A percentile compares a stretch with the other conserved stretches of the same genome.
These are phyloP conservation scores for Harrya chromipes DNA, from an alignment of 768 basidiomycete genomes.

Conservation along the genomic window DNA sequence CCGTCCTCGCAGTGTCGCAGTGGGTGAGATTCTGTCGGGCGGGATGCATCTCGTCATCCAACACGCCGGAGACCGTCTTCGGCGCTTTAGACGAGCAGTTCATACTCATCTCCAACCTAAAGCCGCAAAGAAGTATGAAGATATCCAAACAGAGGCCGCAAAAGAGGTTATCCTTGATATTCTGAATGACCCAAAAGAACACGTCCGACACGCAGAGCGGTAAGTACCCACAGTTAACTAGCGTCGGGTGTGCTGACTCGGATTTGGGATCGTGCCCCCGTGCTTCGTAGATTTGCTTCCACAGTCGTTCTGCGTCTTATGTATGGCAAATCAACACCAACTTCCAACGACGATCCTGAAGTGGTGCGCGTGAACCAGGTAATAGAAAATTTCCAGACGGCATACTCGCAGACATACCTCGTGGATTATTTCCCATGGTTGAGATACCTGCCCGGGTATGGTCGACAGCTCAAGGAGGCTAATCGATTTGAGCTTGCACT, in stretches of 20 bases:
- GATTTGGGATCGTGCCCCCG: background rate
- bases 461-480: slow-evolving; percentile 47
- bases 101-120: slow-evolving; percentile 54
- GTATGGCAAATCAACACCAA: slow-evolving; percentile 27
- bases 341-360: slow-evolving; percentile 13
- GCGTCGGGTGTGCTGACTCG: background rate
- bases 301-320: slow-evolving; percentile 21
- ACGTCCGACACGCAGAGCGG: slow-evolving; percentile 14
- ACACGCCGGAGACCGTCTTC: slow-evolving; percentile 50
- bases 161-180: slow-evolving; percentile 18
- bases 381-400: slow-evolving; percentile 24
- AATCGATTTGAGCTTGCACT: slow-evolving; percentile 49
- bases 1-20: slow-evolving; percentile 48
- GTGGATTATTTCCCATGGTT: slow-evolving; percentile 35
- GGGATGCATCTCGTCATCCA: slow-evolving; percentile 53
- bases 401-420: slow-evolving; percentile 30
- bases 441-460: slow-evolving; percentile 53
- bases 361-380: slow-evolving; percentile 18
- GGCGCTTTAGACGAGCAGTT: slow-evolving; percentile 51
- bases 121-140: slow-evolving; percentile 42
- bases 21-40: slow-evolving; percentile 50
- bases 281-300: slow-evolving; percentile 17
- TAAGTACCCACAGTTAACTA: background rate
- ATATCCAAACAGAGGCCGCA: slow-evolving; percentile 38
- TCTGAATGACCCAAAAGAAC: slow-evolving; percentile 15